Evolutionary conservation across 257 asterid species (phyloP).

Genomic region (Capsicum chinense): DNA sequence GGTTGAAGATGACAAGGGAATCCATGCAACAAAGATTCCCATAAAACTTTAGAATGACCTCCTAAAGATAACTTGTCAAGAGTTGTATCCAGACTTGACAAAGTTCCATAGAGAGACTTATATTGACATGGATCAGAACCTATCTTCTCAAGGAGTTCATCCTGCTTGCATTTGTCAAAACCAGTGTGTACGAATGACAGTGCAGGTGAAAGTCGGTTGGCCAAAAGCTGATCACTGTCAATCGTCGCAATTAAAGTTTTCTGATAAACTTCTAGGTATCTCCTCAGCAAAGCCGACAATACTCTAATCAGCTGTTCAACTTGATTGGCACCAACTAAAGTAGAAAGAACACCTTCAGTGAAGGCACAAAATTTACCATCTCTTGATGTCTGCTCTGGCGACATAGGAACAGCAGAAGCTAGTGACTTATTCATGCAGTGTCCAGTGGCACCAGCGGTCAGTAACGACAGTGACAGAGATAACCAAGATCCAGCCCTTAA

Average conservation of each 20-base stretch:
- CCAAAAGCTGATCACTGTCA: slow-evolving; percentile 46
- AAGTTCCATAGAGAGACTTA: slow-evolving; percentile 63
- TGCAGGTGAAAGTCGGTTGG: slow-evolving; percentile 60
- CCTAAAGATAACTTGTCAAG: slow-evolving; percentile 67
- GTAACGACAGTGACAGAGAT: slow-evolving; percentile 66
- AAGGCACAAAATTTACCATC: slow-evolving; percentile 62
- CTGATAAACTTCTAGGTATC: slow-evolving; percentile 67
- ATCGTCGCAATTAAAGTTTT: slow-evolving; percentile 64
- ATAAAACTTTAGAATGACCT: slow-evolving; percentile 61
- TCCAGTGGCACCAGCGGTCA: slow-evolving; percentile 57
- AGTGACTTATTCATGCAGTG: slow-evolving; percentile 45
- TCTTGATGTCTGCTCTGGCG: slow-evolving; percentile 50
- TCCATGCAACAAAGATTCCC: slow-evolving; percentile 85
- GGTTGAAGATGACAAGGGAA: slow-evolving; percentile 67
- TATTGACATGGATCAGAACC: slow-evolving; percentile 56
- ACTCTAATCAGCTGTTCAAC: slow-evolving; percentile 50
- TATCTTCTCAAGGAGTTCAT: slow-evolving; percentile 60
- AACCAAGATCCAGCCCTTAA: slow-evolving; percentile 79
- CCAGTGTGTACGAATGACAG: slow-evolving; percentile 66
- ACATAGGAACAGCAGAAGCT: slow-evolving; percentile 36
- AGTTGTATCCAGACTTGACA: slow-evolving; percentile 51
- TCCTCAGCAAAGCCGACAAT: slow-evolving; percentile 75
- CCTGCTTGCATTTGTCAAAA: slow-evolving; percentile 59
- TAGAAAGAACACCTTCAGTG: slow-evolving; percentile 53
- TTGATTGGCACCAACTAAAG: slow-evolving; percentile 55